phyloP scores from a whole-genome alignment of 768 basidiomycete genomes.

The Tulasnella sp. region DNA sequence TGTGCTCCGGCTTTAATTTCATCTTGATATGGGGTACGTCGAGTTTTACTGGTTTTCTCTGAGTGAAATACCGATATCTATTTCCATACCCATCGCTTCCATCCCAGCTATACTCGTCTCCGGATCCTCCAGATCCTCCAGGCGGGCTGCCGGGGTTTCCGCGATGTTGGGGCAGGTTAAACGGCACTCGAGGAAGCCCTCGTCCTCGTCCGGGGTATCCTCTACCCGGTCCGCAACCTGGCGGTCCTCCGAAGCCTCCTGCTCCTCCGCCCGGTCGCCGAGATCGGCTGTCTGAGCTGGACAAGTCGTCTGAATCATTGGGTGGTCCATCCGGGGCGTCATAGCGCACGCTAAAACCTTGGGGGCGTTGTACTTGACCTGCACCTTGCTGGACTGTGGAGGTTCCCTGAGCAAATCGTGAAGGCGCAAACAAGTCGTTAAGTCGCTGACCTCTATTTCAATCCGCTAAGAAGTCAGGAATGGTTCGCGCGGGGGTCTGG shows the following conservation, averaged over 20 bases:
- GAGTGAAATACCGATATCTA: neutral
- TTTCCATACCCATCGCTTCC: neutral
- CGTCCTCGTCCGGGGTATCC: neutral
- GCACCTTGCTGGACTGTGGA: too few species aligned
- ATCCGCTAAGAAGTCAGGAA: too few species aligned
- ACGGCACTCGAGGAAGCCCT: neutral
- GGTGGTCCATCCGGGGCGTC: neutral
- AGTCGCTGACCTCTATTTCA: too few species aligned
- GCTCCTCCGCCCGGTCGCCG: too few species aligned
- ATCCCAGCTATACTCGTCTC: neutral
- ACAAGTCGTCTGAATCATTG: neutral
- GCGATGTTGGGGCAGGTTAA: neutral
- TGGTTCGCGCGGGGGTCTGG: too few species aligned
- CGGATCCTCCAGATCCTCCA: neutral
- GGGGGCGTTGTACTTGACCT: too few species aligned
- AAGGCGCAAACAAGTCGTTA: too few species aligned
- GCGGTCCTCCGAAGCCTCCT: neutral
- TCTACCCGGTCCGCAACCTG: neutral
- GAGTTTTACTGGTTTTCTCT: neutral
- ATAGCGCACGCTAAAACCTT: too few species aligned
- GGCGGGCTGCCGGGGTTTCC: too few species aligned
- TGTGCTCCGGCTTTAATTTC: slow-evolving; percentile 24
- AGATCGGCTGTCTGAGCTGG: neutral
- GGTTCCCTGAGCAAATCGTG: too few species aligned
- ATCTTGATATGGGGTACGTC: slow-evolving; percentile 24